phyloP scores from a whole-genome alignment of 768 basidiomycete genomes.

The Collybia mongolica region DNA sequence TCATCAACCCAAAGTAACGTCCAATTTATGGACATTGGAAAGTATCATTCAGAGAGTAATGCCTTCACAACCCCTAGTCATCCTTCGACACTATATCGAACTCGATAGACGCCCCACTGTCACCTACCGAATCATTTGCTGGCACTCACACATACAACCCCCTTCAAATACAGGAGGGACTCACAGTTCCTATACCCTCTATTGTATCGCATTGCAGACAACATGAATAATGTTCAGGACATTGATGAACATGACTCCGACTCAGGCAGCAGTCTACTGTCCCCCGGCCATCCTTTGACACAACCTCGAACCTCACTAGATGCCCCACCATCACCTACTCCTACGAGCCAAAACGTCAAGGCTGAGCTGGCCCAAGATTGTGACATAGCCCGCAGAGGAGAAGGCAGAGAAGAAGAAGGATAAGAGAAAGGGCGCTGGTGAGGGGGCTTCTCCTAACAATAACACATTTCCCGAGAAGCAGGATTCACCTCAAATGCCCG shows the following conservation, averaged over 20 bases:
- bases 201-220: constrained; percentile 7
- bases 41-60: too few species aligned
- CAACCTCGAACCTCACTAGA: neutral
- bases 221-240: constrained; percentile 1
- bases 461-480: constrained; percentile 13
- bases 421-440: constrained; percentile 19
- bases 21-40: too few species aligned
- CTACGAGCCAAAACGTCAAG: constrained; percentile 32
- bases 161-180: too few species aligned
- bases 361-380: constrained; percentile 36
- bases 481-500: constrained; percentile 23
- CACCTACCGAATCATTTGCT: too few species aligned
- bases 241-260: neutral
- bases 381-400: constrained; percentile 21
- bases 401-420: constrained; percentile 16
- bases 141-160: too few species aligned
- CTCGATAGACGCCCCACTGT: too few species aligned
- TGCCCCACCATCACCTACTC: constrained; percentile 18
- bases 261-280: constrained; percentile 15
- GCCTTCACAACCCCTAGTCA: too few species aligned
- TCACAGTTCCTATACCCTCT: constrained; percentile 3
- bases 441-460: constrained; percentile 24
- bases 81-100: too few species aligned
- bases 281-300: constrained; percentile 24
- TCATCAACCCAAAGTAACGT: too few species aligned